Percentiles rank a stretch among this genome's conserved stretches.
Evolutionary conservation across 176 grass and related monocot species (phyloP).

Genomic region (Cocos nucifera): DNA sequence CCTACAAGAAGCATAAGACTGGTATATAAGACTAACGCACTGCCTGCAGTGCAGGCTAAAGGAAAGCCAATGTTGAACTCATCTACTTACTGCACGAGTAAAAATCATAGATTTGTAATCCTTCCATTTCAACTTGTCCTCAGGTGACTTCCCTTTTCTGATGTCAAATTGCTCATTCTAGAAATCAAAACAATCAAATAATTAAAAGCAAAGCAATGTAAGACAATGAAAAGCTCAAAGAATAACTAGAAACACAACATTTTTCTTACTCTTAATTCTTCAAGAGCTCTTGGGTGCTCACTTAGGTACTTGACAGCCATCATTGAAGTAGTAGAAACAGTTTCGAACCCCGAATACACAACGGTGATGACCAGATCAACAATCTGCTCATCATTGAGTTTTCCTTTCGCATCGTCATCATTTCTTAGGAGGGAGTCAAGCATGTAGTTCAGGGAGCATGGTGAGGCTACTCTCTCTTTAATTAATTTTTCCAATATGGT

Average conservation of each 20-base stretch:
- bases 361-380: conserved; percentile 7
- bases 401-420: not conserved
- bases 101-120: conserved; percentile 20
- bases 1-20: not conserved
- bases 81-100: conserved; percentile 4
- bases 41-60: no score
- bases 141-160: conserved; percentile 1
- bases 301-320: conserved; percentile 17
- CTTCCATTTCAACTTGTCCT: conserved; percentile 3
- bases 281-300: conserved; percentile 6
- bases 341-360: conserved; percentile 12
- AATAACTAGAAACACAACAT: not conserved
- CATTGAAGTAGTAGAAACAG: conserved; percentile 12
- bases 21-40: no score
- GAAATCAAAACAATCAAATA: not conserved
- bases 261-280: conserved; percentile 13
- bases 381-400: conserved; percentile 12
- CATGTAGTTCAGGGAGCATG: not conserved
- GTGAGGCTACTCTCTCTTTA: conserved; percentile 5
- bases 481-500: conserved; percentile 10
- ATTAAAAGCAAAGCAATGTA: not conserved
- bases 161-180: conserved; percentile 17
- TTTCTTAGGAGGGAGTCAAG: conserved; percentile 2
- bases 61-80: not conserved
- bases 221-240: not conserved